Evolutionary conservation across 768 basidiomycete species (phyloP).

Genomic region (Phylloporus scabripes): DNA sequence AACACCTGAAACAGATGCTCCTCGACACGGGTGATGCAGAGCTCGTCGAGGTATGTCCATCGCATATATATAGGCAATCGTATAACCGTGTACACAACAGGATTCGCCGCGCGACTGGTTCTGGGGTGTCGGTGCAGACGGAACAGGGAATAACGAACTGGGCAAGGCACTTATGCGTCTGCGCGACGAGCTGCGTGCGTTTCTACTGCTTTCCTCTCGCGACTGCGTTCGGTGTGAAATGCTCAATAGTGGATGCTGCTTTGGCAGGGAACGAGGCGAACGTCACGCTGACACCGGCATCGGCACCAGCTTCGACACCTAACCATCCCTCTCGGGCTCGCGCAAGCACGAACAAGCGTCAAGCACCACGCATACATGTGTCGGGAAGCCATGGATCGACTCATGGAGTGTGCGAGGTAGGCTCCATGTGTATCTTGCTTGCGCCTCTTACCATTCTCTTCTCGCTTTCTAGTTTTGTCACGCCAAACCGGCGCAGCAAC

Average conservation of each 20-base stretch:
- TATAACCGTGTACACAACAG: slow-evolving; percentile 28
- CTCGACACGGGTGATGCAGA: slow-evolving; percentile 61
- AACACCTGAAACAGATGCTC: slow-evolving; percentile 50
- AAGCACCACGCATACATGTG: slow-evolving; percentile 7
- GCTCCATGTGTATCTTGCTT: background rate
- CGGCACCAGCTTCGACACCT: background rate
- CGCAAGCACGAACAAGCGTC: slow-evolving; percentile 1
- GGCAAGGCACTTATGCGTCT: slow-evolving; percentile 66
- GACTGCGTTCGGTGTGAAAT: background rate
- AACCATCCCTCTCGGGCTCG: slow-evolving; percentile 4
- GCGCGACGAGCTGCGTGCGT: slow-evolving; percentile 45
- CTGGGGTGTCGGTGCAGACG: slow-evolving; percentile 68
- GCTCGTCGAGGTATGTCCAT: slow-evolving; percentile 54
- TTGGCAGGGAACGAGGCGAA: slow-evolving; percentile 10
- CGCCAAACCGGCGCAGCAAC: slow-evolving; percentile 50
- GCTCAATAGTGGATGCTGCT: background rate
- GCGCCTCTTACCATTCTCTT: background rate
- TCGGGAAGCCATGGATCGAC: slow-evolving; percentile 4
- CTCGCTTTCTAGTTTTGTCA: slow-evolving; percentile 41
- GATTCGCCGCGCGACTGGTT: slow-evolving; percentile 71
- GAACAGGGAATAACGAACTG: slow-evolving; percentile 63
- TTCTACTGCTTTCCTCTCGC: background rate
- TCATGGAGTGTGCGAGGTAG: slow-evolving; percentile 22
- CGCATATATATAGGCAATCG: background rate
- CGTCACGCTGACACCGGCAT: background rate